Evolutionary conservation across 75 land plant genomes (phyloP).

Genomic region (Sequoiadendron giganteum): DNA sequence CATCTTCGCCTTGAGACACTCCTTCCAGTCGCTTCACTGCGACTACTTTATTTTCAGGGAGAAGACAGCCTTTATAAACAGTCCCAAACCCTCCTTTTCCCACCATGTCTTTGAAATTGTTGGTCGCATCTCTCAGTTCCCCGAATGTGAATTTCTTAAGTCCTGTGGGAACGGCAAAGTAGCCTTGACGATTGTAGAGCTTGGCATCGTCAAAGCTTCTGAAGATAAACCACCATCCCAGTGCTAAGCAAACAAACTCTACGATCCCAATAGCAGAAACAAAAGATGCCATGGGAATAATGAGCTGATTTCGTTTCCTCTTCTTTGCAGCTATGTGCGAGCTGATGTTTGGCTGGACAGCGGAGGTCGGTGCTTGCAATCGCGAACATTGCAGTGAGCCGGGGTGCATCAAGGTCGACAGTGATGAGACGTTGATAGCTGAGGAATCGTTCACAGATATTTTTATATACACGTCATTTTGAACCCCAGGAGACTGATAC

Average conservation of each 20-base stretch:
- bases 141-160: constrained; percentile 39
- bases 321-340: background rate
- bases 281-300: constrained; percentile 23
- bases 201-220: background rate
- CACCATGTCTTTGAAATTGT: constrained; percentile 48
- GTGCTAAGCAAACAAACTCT: constrained; percentile 21
- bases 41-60: constrained; percentile 24
- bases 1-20: constrained; percentile 39
- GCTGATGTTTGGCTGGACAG: too few species aligned
- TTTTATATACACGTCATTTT: constrained; percentile 24
- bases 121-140: constrained; percentile 60
- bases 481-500: constrained; percentile 15
- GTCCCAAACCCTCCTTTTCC: constrained; percentile 58
- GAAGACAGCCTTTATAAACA: constrained; percentile 47
- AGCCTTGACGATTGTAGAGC: constrained; percentile 13
- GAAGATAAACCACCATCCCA: constrained; percentile 33
- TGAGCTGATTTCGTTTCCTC: background rate
- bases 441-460: constrained; percentile 5
- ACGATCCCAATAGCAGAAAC: constrained; percentile 16
- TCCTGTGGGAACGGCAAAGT: constrained; percentile 29
- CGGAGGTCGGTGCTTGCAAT: too few species aligned
- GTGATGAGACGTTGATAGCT: background rate
- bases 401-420: background rate
- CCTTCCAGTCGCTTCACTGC: constrained; percentile 49
- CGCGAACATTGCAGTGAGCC: background rate